Conservation (phyloP, 2,329 filamentous ascomycete genomes). For the Fusarium setosum region DNA sequence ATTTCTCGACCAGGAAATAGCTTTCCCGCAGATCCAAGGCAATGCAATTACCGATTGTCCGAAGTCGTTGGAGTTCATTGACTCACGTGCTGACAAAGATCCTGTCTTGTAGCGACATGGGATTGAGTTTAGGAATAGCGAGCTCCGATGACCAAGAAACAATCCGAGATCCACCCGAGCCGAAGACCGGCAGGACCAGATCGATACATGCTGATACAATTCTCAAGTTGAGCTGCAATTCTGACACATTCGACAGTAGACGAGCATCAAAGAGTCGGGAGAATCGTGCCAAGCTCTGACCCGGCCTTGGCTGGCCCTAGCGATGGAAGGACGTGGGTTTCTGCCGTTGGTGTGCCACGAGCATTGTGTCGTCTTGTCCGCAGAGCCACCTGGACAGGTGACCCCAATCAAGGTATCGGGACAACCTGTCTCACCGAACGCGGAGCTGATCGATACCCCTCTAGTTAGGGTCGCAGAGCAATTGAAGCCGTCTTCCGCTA, state of each 20-base stretch:
- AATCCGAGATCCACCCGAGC: not conserved
- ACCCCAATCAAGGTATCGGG: conserved; percentile 1
- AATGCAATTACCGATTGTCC: conserved; percentile 8
- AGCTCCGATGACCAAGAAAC: not conserved
- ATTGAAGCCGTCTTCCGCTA: not conserved
- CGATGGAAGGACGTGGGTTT: not conserved
- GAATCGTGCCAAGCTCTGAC: not conserved
- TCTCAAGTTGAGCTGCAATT: not conserved
- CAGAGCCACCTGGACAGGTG: conserved; percentile 21
- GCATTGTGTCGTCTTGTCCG: conserved; percentile 13
- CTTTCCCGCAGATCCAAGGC: conserved; percentile 7
- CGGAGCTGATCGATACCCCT: conserved; percentile 3
- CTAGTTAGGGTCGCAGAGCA: not conserved
- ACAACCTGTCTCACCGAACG: not conserved
- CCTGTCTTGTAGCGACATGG: not conserved
- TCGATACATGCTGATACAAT: conserved; percentile 1
- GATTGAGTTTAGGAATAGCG: not conserved
- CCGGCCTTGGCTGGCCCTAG: not conserved
- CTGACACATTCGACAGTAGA: too few relatives aligned
- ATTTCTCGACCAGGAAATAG: conserved; percentile 11
- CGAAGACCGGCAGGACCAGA: not conserved
- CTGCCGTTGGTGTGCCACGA: conserved; percentile 5
- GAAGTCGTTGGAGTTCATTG: conserved; percentile 17
- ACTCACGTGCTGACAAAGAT: conserved; percentile 32
- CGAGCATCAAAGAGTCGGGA: too few relatives aligned